Base-by-base conservation (phyloP, 2,329 filamentous ascomycete species). In the Epichloe brachyelytri region DNA sequence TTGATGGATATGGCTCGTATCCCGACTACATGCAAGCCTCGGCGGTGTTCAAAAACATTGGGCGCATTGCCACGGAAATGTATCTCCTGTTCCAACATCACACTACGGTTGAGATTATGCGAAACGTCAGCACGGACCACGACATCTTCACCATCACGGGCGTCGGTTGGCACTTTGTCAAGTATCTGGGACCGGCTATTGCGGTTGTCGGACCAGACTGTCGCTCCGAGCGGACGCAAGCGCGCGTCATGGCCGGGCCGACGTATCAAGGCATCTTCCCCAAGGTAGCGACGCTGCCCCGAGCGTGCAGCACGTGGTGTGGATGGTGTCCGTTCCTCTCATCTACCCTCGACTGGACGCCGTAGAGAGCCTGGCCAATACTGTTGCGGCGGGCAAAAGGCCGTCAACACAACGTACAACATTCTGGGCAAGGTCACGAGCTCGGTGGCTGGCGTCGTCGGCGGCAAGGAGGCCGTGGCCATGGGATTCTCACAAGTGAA, bases 81-180 rank as follows among this genome's bases (percentile, higher is more conserved):
- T 98, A 97, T 64, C 77, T 98, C 37, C 78, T 98, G 7, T 98
- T 98, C 75, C 93, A 98, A 64, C 93, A 98, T 63, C 93, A 98
- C 66, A 97, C 93, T 0, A 97, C 91, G 0, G 76, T 94, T 3
- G 93, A 97, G 63, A 86, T 97, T 41, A 79, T 98, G 52, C 86
- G 90, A 49, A 91, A 95, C 59, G 84, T 95, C 52, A 86, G 78
- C 61, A 86, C 87, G 45, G 93, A 98, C 62, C 77, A 83, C 46
- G 93, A 98, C 60, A 79, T 98, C 5, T 98, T 98, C 69, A 97
- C 91, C 1, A 85, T 98, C 51, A 97, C 93, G 0, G 91, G 93
- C n/a, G 86, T 86, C 19, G 93, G 93, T 7, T 98, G 93, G 93
- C 93, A 98, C 67, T 98, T 97, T 66, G 81, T 98, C 68, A 98